Evolutionary conservation across 2,329 filamentous ascomycete species (phyloP), one percentile per base, ranked within the genome.

Genomic region (Pestalotiopsis sp.): DNA sequence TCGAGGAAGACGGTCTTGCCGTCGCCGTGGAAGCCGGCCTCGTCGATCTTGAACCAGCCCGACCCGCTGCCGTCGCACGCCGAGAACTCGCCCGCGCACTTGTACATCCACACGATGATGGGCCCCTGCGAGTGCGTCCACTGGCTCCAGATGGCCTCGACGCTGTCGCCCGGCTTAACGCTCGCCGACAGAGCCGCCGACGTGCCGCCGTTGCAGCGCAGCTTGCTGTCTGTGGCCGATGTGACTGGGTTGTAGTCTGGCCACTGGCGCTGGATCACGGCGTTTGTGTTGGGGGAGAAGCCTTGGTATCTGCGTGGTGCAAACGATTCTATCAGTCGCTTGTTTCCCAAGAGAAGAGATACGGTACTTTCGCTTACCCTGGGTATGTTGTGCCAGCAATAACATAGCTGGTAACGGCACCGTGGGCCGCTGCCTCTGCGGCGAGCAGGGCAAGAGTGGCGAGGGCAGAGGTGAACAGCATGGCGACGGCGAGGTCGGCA

Each of bases 81-180:
- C 13, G 76, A 77, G 76, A 87, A 87, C 64, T 80, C 82, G 45
- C 81, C 80, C 3, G 83, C 75, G 76, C 86, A 89, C 70, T 86
- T 83, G 80, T 85, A 86, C 75, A 86, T 75, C 83, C 84, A 89
- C 2, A 89, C 87, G 82, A 89, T 86, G 56, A 89, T 85, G 17
- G 87, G 87, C 1, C 87, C 87, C 73, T 89, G 86, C 67, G 82
- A 78, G 74, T 89, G 87, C 0, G 87, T 89, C 87, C 87, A 89
- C 75, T 89, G 87, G 52, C 78, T 75, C 86, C 86, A 88, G 71
- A 83, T 77, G 17, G 86, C 84, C 11, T 83, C 84, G 66, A 89
- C 78, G 59, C 79, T 82, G 20, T 77, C 72, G 45, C 87, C 87
- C 4, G 86, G 84, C 5, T 80, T 76, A 68, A 86, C 78, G 40